Base-by-base conservation (phyloP, 2,329 filamentous ascomycete genomes). In the Alternaria triticimaculans region DNA sequence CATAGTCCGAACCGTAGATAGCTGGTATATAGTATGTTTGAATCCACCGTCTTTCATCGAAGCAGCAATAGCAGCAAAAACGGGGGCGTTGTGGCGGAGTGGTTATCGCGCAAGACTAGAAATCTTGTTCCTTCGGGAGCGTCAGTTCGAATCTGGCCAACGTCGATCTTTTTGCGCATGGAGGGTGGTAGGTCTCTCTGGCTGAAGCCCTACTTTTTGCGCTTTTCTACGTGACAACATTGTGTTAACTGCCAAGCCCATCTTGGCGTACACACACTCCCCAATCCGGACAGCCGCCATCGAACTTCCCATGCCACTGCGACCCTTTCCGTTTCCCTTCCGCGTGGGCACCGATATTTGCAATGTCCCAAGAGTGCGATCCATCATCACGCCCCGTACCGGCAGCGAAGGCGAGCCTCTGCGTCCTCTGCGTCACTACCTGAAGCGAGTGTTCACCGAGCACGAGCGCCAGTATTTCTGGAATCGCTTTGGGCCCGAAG, bases 271-370 rank as follows among this genome's bases (percentile, higher is more conserved):
- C 3, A 20, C 12, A 26, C n/a, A 5, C 43, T 45, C 28, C 21
- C 53, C 45, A 26, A 5, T 43, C 21, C 23, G 20, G 23, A 30
- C 12, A 26, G 6, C 33, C 7, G 46, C 43, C 4, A 26, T 10
- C 41, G 4, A 14, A 45, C 23, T 11, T 15, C 46, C 41, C 48
- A 84, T 84, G 83, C 77, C 82, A 60, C 77, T 75, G 9, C 79
- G 81, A 44, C 81, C 82, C 0, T 93, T 94, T 71, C 89, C 90
- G 1, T 83, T 88, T n/a, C 83, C 88, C 1, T 75, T 95, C 14
- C 85, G 86, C 53, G 82, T 97, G 56, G 94, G 94, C 62, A 95
- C 88, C 51, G 94, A 97, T 76, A 90, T 97, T 60, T 93, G 92
- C 78, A 85, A 86, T 61, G 86, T 93, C 61, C 80, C 85, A 1